Evolutionary conservation across 129 eudicot species (phyloP), one percentile per base, ranked within the genome.

Genomic region (Centrapalus pauciflorus): DNA sequence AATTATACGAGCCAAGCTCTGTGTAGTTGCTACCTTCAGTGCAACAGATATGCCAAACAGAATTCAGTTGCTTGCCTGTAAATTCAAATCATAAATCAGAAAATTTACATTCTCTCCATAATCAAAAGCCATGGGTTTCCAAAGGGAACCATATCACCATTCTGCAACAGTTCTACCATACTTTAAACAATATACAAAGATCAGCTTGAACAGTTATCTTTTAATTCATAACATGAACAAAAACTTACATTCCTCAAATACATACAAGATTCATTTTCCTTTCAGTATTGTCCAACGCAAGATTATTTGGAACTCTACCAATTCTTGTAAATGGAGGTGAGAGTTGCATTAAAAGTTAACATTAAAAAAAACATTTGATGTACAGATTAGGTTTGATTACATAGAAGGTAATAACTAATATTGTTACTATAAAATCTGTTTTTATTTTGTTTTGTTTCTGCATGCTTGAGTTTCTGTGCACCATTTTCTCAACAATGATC

Each of bases 1-100:
- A 68, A 12, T 25, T 24, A 35, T 67, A 54, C 54, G 28, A 24
- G 37, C 51, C 51, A 1, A 50, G 16, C 37, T 34, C 27, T 54
- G 6, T 54, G 52, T 23, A 67, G 52, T n/a, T 35, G 50, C 72
- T 32, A 67, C 34, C 43, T 66, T 49, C 30, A 25, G 26, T 27
- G 40, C 45, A 45, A 14, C 57, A 11, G 7, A 32, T 51, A 16
- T 17, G 24, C 64, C 73, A 51, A 1, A 67, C 28, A 3, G 12
- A 66, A 66, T 46, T n/a, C 24, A 19, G 35, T 21, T 23, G 37
- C 21, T 33, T 35, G 24, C 73, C 52, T 52, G 51, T 14, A 41
- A 34, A 52, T 20, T 48, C 26, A 25, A 67, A 13, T 21, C 11
- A 33, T 2, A 11, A 5, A 3, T 52, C 3, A n/a, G 19, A 24